A percentile compares a stretch with the other conserved stretches of the same genome.
These are phyloP conservation scores for Puya raimondii DNA, from an alignment of 176 grass and related monocot species.

Conservation along the genomic window DNA sequence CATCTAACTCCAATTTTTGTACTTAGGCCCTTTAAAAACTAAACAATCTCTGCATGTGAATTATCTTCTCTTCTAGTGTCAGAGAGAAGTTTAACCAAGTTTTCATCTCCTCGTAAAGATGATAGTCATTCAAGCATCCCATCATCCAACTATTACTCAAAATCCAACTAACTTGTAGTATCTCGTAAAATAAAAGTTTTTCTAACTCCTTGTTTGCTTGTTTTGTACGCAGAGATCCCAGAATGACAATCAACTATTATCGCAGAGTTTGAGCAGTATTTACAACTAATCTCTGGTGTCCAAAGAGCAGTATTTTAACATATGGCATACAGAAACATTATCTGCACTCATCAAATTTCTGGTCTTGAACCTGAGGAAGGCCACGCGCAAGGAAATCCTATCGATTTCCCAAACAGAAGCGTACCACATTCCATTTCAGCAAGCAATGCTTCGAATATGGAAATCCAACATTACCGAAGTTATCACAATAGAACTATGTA, in stretches of 20 bases:
- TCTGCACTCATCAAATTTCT: constrained; percentile 27
- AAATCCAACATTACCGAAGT: constrained; percentile 25
- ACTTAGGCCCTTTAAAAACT: too few species aligned
- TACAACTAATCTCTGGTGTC: neutral
- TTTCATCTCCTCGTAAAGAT: neutral
- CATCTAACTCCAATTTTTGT: too few species aligned
- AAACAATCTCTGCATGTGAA: too few species aligned
- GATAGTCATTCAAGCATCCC: too few species aligned
- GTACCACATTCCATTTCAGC: constrained; percentile 24
- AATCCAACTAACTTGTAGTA: too few species aligned
- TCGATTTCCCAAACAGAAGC: constrained; percentile 19
- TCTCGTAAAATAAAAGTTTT: too few species aligned
- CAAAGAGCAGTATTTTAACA: constrained; percentile 16
- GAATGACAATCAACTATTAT: too few species aligned
- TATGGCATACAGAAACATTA: constrained; percentile 36
- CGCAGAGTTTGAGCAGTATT: too few species aligned
- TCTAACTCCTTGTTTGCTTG: too few species aligned
- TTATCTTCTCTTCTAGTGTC: neutral
- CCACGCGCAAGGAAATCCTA: constrained; percentile 24
- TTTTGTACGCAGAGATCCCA: too few species aligned
- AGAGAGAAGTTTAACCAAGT: neutral
- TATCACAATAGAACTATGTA: constrained; percentile 29
- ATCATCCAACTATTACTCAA: too few species aligned
- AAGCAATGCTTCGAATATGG: constrained; percentile 22
- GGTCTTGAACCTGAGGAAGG: constrained; percentile 32